Evolutionary conservation across 768 basidiomycete species (phyloP), one percentile per base, ranked within the genome.

Genomic region (Xerocomellus dryophilus): DNA sequence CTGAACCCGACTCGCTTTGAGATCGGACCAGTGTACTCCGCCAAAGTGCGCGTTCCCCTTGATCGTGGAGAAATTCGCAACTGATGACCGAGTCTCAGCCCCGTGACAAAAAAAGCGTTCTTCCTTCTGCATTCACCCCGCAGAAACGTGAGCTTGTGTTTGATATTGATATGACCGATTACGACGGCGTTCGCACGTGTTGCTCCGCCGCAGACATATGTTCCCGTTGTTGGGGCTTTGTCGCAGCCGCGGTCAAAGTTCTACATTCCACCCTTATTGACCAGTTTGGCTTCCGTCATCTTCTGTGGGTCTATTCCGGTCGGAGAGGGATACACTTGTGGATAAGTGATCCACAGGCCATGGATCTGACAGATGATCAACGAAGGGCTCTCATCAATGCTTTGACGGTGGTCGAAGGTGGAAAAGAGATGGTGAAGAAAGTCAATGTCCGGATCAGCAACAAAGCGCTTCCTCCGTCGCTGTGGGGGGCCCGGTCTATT

Each of bases 111-210:
- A 95, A 95, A 65, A 86, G 90, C 0, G 77, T 92, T 15, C 83
- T 83, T 11, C 75, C 85, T n/a, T 72, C 74, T 2, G 78, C 78
- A 1, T 85, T 98, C 60, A 76, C 79, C 41, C 93, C 97, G 0
- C 68, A 82, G 32, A 81, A 83, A 58, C 87, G 97, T 54, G 97
- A 98, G 69, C 86, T 99, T 40, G 96, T 98, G 1, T 97, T 99
- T 68, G 97, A 99, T 83, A 98, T 99, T 68, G 97, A 99, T 73
- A 98, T 99, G 97, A 96, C 97, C 15, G 97, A 99, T 73, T 99
- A 98, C 73, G 96, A 99, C 68, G 78, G 85, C 42, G 82, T 98
- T 64, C 86, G 97, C 44, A 98, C 94, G 1, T 99, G 97, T 72
- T 98, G 97, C 74, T 85, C 86, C 12, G 90, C 83, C 44, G 91